Conservation (phyloP, 2,329 filamentous ascomycete species). For the Emmonsia crescens region DNA sequence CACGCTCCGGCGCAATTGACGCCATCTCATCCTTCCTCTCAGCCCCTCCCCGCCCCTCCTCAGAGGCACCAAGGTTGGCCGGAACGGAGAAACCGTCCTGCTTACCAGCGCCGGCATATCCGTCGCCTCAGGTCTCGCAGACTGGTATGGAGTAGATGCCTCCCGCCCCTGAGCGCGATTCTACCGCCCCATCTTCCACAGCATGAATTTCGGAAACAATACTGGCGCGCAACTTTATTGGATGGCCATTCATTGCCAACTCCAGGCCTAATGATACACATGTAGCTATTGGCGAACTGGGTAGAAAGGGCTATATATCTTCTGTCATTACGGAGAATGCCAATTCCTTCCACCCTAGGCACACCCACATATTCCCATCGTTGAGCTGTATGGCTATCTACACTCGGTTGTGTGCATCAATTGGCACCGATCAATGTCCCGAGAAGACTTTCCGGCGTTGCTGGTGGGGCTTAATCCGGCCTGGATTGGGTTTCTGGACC, state of each 20-base stretch:
- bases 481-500: slow-evolving; percentile 67
- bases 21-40: slow-evolving; percentile 69
- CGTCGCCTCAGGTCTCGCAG: slow-evolving; percentile 81
- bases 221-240: slow-evolving; percentile 91
- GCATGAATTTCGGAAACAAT: slow-evolving; percentile 89
- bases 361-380: slow-evolving; percentile 61
- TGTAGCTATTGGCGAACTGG: slow-evolving; percentile 62
- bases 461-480: slow-evolving; percentile 71
- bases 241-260: slow-evolving; percentile 72
- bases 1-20: slow-evolving; percentile 60
- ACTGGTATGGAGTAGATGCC: slow-evolving; percentile 78
- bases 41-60: slow-evolving; percentile 44
- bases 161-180: slow-evolving; percentile 81
- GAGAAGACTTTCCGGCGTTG: slow-evolving; percentile 63
- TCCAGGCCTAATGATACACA: slow-evolving; percentile 75
- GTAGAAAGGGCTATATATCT: slow-evolving; percentile 58
- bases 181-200: slow-evolving; percentile 85
- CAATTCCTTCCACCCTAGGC: slow-evolving; percentile 79
- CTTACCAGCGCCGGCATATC: slow-evolving; percentile 83
- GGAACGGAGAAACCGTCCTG: slow-evolving; percentile 49
- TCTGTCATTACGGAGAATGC: slow-evolving; percentile 92
- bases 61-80: slow-evolving; percentile 31
- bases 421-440: slow-evolving; percentile 60
- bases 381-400: slow-evolving; percentile 88
- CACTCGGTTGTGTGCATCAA: slow-evolving; percentile 69